Conservation (phyloP, 2,329 filamentous ascomycete genomes). For the Fusarium devonianum region DNA sequence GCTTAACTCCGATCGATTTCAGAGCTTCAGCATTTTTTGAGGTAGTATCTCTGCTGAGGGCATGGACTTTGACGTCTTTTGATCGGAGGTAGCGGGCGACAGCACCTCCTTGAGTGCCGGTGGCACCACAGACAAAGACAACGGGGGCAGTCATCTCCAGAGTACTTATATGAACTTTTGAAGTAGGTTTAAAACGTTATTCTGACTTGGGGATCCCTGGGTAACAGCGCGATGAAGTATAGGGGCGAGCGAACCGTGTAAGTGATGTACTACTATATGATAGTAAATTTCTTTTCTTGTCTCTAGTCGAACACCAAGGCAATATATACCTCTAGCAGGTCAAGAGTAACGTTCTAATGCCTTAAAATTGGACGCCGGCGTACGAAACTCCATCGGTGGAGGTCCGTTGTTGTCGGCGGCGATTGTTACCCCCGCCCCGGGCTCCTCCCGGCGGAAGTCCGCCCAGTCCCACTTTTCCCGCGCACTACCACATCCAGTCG, state of each 20-base stretch:
- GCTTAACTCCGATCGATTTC: conserved; percentile 42
- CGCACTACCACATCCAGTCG: conserved; percentile 8
- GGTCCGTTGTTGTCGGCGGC: conserved; percentile 14
- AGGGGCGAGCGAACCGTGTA: too few relatives aligned
- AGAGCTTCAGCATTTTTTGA: conserved; percentile 44
- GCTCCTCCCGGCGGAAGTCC: conserved; percentile 39
- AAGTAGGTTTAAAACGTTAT: too few relatives aligned
- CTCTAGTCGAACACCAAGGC: too few relatives aligned
- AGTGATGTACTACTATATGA: not conserved
- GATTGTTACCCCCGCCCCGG: not conserved
- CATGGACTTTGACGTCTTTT: conserved; percentile 44
- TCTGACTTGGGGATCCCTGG: too few relatives aligned
- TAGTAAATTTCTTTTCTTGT: too few relatives aligned
- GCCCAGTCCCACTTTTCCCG: conserved; percentile 35
- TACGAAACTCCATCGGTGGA: conserved; percentile 7
- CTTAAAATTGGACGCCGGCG: not conserved
- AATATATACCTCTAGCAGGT: too few relatives aligned
- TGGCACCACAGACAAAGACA: conserved; percentile 51
- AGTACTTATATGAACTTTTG: conserved; percentile 11
- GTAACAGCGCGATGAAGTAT: too few relatives aligned
- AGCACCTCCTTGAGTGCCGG: conserved; percentile 50
- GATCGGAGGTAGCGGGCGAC: conserved; percentile 46
- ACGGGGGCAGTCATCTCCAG: conserved; percentile 43
- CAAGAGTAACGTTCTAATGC: too few relatives aligned
- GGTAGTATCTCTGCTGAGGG: conserved; percentile 44